Percentiles rank a stretch among this genome's conserved stretches.
Conservation (phyloP, 2,329 filamentous ascomycete genomes). For the Fusarium buxicola region DNA sequence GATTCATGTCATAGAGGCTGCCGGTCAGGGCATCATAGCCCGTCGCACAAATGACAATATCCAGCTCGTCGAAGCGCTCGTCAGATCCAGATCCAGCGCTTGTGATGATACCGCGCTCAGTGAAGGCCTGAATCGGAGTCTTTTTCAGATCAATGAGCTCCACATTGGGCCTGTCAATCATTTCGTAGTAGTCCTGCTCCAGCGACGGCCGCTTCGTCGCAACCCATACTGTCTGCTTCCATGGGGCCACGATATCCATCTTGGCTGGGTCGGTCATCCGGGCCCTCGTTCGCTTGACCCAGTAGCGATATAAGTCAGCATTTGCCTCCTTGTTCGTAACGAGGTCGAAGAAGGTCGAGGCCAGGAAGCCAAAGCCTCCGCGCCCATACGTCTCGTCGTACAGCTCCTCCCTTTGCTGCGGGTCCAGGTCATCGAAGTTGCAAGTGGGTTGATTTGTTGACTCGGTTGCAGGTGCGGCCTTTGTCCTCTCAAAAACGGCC, state of each 20-base stretch:
- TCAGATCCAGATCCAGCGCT: conserved; percentile 44
- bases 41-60: conserved; percentile 23
- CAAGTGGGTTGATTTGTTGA: conserved; percentile 53
- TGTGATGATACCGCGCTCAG: conserved; percentile 53
- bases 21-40: conserved; percentile 34
- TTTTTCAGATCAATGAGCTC: conserved; percentile 59
- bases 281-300: conserved; percentile 55
- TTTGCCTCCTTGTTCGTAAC: conserved; percentile 21
- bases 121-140: conserved; percentile 56
- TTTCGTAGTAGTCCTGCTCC: conserved; percentile 63
- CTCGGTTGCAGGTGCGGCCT: conserved; percentile 13
- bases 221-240: conserved; percentile 57
- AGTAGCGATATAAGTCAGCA: conserved; percentile 58
- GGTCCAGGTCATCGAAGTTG: conserved; percentile 53
- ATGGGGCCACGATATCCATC: conserved; percentile 59
- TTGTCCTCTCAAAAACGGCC: not conserved
- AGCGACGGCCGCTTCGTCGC: conserved; percentile 59
- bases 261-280: conserved; percentile 60
- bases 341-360: conserved; percentile 14
- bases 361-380: conserved; percentile 8
- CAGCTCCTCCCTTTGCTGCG: not conserved
- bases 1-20: conserved; percentile 9
- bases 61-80: conserved; percentile 17
- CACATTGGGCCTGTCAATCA: conserved; percentile 59
- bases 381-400: conserved; percentile 19